These are phyloP conservation scores for Phytophthora crassamura DNA, from an alignment of 352 stramenopile species.

Conservation along the genomic window DNA sequence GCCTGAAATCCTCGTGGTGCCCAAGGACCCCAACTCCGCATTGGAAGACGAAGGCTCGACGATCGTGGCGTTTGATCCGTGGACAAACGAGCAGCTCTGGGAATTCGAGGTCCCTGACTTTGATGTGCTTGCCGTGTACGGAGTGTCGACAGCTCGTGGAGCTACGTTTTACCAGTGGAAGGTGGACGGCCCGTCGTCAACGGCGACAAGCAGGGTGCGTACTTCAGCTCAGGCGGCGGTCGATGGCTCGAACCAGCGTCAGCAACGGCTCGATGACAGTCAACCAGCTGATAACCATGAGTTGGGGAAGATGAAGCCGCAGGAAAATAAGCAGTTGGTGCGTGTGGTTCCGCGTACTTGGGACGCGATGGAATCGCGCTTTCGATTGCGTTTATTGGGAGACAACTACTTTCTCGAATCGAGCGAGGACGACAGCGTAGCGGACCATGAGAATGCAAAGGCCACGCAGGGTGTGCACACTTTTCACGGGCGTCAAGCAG, in stretches of 20 bases:
- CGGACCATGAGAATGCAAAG: conserved; percentile 20
- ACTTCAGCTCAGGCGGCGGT: conserved; percentile 7
- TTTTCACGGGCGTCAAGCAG: conserved; percentile 30
- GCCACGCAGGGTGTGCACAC: conserved; percentile 23
- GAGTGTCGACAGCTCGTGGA: conserved; percentile 56
- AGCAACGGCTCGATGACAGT: conserved; percentile 20
- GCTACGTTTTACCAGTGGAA: conserved; percentile 78
- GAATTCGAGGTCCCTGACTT: conserved; percentile 74
- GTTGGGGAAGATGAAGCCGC: conserved; percentile 1
- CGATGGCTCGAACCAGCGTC: neutral
- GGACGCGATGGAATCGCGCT: conserved; percentile 52
- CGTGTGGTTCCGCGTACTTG: conserved; percentile 37
- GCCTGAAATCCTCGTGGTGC: conserved; percentile 66
- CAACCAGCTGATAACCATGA: conserved; percentile 2
- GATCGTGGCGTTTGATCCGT: conserved; percentile 76
- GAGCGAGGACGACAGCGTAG: conserved; percentile 38
- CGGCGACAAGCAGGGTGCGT: conserved; percentile 8
- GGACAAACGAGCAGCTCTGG: conserved; percentile 75
- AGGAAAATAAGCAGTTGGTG: conserved; percentile 33
- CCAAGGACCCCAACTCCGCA: conserved; percentile 55
- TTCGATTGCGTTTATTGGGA: conserved; percentile 58
- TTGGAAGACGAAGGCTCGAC: conserved; percentile 70
- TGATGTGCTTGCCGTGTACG: conserved; percentile 76
- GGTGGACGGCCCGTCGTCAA: conserved; percentile 73
- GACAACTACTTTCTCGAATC: conserved; percentile 73